These are phyloP conservation scores for Albatrellus sp. DNA, from an alignment of 1,284 basidiomycete species.

Conservation along the genomic window DNA sequence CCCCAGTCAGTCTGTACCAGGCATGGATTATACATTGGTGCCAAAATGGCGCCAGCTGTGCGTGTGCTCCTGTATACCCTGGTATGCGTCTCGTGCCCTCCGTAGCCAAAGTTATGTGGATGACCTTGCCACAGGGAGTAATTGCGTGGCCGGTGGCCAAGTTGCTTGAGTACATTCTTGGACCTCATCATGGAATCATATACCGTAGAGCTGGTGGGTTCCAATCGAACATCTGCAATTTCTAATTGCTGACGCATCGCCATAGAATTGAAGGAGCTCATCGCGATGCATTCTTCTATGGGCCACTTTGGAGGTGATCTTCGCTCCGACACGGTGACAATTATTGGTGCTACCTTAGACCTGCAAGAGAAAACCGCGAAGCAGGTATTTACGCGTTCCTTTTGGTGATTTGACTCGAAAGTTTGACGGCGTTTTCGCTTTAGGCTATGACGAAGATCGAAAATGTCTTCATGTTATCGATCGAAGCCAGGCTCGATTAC, in stretches of 20 bases:
- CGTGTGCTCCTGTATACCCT: conserved; percentile 56
- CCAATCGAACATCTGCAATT: not conserved
- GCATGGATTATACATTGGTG: conserved; percentile 85
- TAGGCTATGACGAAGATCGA: conserved; percentile 76
- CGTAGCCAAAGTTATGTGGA: not conserved
- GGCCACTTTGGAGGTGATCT: conserved; percentile 55
- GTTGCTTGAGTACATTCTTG: conserved; percentile 50
- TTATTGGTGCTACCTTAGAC: conserved; percentile 66
- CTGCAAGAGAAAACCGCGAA: conserved; percentile 54
- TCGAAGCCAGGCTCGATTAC: conserved; percentile 72
- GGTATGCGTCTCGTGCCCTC: conserved; percentile 26
- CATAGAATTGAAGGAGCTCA: conserved; percentile 57
- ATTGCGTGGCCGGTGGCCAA: conserved; percentile 77
- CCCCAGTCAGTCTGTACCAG: conserved; percentile 86
- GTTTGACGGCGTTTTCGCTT: conserved; percentile 13
- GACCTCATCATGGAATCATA: conserved; percentile 51
- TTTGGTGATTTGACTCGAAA: not conserved
- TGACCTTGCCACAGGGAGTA: conserved; percentile 36
- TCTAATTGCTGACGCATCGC: not conserved
- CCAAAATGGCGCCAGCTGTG: conserved; percentile 78
- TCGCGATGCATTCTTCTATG: conserved; percentile 52
- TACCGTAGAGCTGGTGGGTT: conserved; percentile 31
- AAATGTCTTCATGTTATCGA: conserved; percentile 73
- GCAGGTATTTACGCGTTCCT: conserved; percentile 22
- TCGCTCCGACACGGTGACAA: conserved; percentile 61